A percentile compares a stretch with the other conserved stretches of the same genome.
Evolutionary conservation across 331 rosid species (phyloP).

Genomic region (Telfairia occidentalis): DNA sequence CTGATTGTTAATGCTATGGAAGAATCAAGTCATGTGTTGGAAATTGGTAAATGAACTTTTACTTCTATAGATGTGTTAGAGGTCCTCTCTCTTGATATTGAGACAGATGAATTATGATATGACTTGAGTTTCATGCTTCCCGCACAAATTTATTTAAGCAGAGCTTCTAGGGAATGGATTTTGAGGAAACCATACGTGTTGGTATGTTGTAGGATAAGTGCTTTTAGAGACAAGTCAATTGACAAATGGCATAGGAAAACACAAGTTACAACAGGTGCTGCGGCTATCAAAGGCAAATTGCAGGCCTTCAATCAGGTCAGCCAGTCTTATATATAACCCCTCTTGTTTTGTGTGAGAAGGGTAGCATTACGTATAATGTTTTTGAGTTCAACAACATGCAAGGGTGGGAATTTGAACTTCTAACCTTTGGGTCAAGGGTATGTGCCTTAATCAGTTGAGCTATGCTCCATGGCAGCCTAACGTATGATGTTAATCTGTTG

Average conservation of each 20-base stretch:
- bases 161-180: not conserved
- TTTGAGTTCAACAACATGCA: no score
- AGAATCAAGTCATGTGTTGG: no score
- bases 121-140: no score
- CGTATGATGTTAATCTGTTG: constrained; percentile 8
- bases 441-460: no score
- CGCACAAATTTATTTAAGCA: no score
- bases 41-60: no score
- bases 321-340: constrained; percentile 8
- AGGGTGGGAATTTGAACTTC: no score
- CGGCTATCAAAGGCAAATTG: constrained; percentile 67
- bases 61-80: not conserved
- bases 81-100: not conserved
- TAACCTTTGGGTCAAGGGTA: no score
- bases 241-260: constrained; percentile 87
- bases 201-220: constrained; percentile 44
- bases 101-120: no score
- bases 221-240: constrained; percentile 65
- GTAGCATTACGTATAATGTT: not conserved
- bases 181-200: constrained; percentile 12
- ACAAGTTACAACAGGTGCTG: constrained; percentile 73
- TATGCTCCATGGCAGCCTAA: not conserved
- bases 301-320: constrained; percentile 85
- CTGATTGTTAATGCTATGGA: no score
- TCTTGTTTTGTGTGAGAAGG: not conserved